Evolutionary conservation across 1,139 yeast species (phyloP).

Genomic region (Chernovozyma aurita): DNA sequence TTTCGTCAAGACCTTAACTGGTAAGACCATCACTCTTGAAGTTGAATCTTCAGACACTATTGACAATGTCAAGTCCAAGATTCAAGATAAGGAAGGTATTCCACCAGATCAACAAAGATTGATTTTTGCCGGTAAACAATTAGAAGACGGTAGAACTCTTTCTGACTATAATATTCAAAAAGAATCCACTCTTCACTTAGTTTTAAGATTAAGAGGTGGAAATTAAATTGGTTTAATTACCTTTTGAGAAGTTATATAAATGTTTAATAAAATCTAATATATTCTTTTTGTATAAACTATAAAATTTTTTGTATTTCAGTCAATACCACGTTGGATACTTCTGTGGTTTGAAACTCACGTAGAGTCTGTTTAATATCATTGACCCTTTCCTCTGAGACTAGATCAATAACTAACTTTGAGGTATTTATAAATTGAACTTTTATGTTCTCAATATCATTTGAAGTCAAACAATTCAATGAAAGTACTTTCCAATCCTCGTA

Average conservation of each 20-base stretch:
- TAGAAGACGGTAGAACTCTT: constrained; percentile 98
- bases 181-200: constrained; percentile 98
- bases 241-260: constrained; percentile 12
- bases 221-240: constrained; percentile 74
- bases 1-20: constrained; percentile 98
- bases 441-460: constrained; percentile 58
- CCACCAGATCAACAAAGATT: constrained; percentile 99
- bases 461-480: constrained; percentile 29
- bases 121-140: constrained; percentile 99
- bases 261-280: constrained; percentile 9
- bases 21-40: constrained; percentile 98
- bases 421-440: constrained; percentile 44
- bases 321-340: constrained; percentile 26
- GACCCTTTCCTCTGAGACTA: constrained; percentile 9
- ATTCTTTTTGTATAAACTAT: constrained; percentile 20
- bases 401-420: constrained; percentile 18
- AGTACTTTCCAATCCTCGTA: constrained; percentile 21
- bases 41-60: constrained; percentile 99
- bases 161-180: constrained; percentile 99
- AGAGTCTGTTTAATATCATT: constrained; percentile 19
- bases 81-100: constrained; percentile 98
- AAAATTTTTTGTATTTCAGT: constrained; percentile 20
- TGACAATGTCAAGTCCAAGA: constrained; percentile 98
- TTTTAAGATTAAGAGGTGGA: constrained; percentile 99
- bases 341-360: constrained; percentile 19